Percentiles rank a stretch among this genome's conserved stretches.
These are phyloP conservation scores for Colletotrichum filicis DNA, from an alignment of 2,329 filamentous ascomycete species.

Conservation along the genomic window DNA sequence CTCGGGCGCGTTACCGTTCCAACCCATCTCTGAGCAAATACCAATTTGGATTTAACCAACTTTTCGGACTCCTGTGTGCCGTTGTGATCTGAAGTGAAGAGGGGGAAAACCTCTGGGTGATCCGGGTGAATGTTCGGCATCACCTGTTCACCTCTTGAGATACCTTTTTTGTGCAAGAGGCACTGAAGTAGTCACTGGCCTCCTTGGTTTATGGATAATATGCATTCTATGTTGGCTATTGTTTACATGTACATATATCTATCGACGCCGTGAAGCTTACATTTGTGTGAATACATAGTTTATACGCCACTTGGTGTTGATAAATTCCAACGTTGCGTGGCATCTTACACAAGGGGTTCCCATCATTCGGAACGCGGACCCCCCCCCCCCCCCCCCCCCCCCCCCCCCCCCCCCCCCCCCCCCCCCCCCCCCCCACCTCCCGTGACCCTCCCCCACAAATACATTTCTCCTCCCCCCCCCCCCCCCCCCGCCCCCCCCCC, in stretches of 20 bases:
- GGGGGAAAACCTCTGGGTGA: no score
- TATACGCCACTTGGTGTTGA: constrained; percentile 1
- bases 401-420: no score
- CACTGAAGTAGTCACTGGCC: background rate
- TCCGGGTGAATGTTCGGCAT: no score
- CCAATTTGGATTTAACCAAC: constrained; percentile 29
- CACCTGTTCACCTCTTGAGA: no score
- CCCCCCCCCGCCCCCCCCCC: no score
- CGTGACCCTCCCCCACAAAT: no score
- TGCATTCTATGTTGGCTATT: background rate
- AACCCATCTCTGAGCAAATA: constrained; percentile 24
- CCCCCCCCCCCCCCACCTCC: no score
- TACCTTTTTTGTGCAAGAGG: no score
- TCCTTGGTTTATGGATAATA: background rate
- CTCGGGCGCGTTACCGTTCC: constrained; percentile 18
- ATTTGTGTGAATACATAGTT: constrained; percentile 15
- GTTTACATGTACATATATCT: background rate
- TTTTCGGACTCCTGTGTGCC: background rate
- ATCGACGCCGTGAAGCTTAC: background rate
- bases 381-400: no score
- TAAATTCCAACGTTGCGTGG: background rate
- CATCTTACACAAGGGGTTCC: background rate
- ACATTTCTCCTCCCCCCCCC: no score
- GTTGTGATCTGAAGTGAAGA: no score
- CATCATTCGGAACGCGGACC: background rate